These are phyloP conservation scores for Eremothecium gossypii DNA, from an alignment of 1,139 yeast genomes.

Conservation along the genomic window DNA sequence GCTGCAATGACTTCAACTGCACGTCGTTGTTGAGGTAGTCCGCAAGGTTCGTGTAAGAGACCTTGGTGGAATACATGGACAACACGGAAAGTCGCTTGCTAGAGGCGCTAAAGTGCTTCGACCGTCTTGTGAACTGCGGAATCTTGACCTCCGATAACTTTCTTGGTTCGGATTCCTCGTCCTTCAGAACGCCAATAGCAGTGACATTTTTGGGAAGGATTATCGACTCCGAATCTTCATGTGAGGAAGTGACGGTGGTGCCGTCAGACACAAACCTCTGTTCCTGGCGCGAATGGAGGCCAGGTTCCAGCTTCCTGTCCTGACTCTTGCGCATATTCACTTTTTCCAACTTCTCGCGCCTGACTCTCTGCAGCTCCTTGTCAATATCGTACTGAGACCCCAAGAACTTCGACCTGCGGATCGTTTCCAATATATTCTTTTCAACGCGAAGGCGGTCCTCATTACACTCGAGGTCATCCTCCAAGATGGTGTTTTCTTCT, in stretches of 20 bases:
- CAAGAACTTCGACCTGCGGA: conserved; percentile 35
- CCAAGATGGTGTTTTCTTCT: conserved; percentile 1
- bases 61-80: conserved; percentile 60
- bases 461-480: conserved; percentile 5
- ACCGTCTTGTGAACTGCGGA: conserved; percentile 63
- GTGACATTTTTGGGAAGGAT: conserved; percentile 22
- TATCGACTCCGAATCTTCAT: conserved; percentile 13
- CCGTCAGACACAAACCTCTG: conserved; percentile 11
- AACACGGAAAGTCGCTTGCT: conserved; percentile 61
- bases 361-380: conserved; percentile 40
- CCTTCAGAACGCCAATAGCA: conserved; percentile 21
- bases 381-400: conserved; percentile 37
- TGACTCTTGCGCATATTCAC: conserved; percentile 8
- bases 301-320: conserved; percentile 9
- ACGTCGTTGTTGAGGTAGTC: conserved; percentile 36
- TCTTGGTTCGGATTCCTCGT: conserved; percentile 30
- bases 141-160: conserved; percentile 52
- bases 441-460: conserved; percentile 15
- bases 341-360: conserved; percentile 23
- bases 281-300: conserved; percentile 4
- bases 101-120: conserved; percentile 50
- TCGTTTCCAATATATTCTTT: conserved; percentile 30
- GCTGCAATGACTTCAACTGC: conserved; percentile 8
- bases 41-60: conserved; percentile 53
- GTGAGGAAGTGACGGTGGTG: conserved; percentile 6